Base-by-base conservation (phyloP, 2,329 filamentous ascomycete species). In the Coniosporium uncinatum region DNA sequence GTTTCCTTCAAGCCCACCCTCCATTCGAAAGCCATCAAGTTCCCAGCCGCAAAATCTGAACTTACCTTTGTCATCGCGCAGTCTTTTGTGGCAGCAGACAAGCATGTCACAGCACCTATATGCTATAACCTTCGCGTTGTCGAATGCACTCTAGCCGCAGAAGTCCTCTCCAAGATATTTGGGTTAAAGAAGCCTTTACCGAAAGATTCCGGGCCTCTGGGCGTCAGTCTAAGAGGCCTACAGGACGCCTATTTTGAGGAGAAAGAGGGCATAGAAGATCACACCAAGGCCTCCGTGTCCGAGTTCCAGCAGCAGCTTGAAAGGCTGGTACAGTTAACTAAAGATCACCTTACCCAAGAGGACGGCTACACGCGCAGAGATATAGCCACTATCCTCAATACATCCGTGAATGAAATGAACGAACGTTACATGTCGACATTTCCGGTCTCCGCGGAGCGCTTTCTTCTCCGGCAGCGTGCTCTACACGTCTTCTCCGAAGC, bases 81-180 rank as follows among this genome's bases (percentile, higher is more conserved):
- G 61, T 94, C 86, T 45, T 95, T 95, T 60, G 85, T 98, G 46
- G 84, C 85, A 14, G 87, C 91, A 4, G 90, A 97, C 71, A 98
- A 98, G 69, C 87, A 93, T 57, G 85, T 91, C 46, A 95, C 91
- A 1, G 93, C 85, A 0, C 91, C 91, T 0, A 83, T 94, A 48
- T 88, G 91, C 73, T 98, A 97, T 73, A 98, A 98, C 63, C 78
- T 98, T 19, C 85, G 93, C 21, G 93, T 98, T 2, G 93, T 96
- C 29, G 93, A 98, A 66, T 94, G 88, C 68, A 93, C 85, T 41
- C 76, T 98, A 22, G 93, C 93, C 3, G 89, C 93, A 3, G 69
- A 77, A 14, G 73, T 82, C 22, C 63, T 85, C 2, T 74, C 78
- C 32, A 81, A 79, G 51, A 70, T 74, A 32, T 71, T 80, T 46